Conservation (phyloP, 2,329 filamentous ascomycete species). For the Pseudovirgaria hyperparasitica region DNA sequence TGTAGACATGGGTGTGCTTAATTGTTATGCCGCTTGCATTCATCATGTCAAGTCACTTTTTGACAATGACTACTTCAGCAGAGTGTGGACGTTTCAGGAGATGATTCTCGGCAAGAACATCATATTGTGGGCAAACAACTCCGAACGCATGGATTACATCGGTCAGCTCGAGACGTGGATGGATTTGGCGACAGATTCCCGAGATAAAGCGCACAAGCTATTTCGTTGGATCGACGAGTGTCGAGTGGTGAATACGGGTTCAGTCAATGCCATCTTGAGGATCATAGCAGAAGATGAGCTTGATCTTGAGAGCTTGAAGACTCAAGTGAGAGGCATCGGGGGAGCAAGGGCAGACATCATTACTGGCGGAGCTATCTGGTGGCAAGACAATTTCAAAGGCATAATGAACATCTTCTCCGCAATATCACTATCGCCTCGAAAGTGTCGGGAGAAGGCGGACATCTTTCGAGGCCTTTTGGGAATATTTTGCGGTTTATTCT, state of each 20-base stretch:
- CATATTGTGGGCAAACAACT: constrained; percentile 8
- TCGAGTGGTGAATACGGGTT: constrained; percentile 3
- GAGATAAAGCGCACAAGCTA: constrained; percentile 1
- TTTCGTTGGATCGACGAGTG: constrained; percentile 1
- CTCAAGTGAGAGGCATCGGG: constrained; percentile 11
- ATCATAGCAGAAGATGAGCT: constrained; percentile 11
- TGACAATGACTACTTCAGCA: constrained; percentile 13
- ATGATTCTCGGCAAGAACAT: constrained; percentile 19
- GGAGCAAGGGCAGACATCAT: constrained; percentile 14
- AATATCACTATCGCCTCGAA: constrained; percentile 14
- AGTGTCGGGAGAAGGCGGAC: constrained; percentile 7
- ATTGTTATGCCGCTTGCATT: constrained; percentile 1
- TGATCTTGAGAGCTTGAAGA: constrained; percentile 7
- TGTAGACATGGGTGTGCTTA: constrained; percentile 1
- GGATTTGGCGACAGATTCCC: constrained; percentile 2
- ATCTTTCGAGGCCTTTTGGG: constrained; percentile 16
- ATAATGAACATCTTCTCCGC: constrained; percentile 23
- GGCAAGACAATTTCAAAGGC: constrained; percentile 18
- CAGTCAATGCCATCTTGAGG: constrained; percentile 10
- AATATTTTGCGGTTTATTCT: constrained; percentile 15
- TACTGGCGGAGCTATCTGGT: constrained; percentile 18
- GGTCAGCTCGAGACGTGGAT: constrained; percentile 1
- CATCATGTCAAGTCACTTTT: constrained; percentile 6
- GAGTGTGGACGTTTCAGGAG: constrained; percentile 19
- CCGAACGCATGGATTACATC: not conserved